A percentile compares a stretch with the other conserved stretches of the same genome.
phyloP scores from a whole-genome alignment of 202 grass and related monocot genomes.

The Setaria viridis region DNA sequence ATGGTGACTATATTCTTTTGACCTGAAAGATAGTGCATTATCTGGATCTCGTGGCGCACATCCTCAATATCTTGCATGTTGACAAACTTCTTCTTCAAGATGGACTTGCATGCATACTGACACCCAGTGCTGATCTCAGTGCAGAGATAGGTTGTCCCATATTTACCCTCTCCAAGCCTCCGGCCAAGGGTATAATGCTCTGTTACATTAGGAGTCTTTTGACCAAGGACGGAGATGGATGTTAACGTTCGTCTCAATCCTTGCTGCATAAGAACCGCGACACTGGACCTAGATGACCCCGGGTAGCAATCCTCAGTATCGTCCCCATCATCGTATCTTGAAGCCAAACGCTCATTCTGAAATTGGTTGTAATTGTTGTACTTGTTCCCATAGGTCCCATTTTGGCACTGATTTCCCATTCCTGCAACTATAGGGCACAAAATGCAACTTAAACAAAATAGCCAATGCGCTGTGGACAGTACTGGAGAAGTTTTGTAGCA shows the following conservation, averaged over 20 bases:
- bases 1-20: conserved; percentile 57
- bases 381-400: conserved; percentile 41
- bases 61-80: conserved; percentile 54
- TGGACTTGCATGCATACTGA: conserved; percentile 61
- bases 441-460: conserved; percentile 4
- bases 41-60: conserved; percentile 62
- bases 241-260: conserved; percentile 21
- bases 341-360: conserved; percentile 19
- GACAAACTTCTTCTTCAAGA: conserved; percentile 48
- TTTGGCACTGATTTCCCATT: conserved; percentile 50
- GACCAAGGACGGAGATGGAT: conserved; percentile 33
- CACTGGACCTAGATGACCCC: not conserved
- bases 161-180: conserved; percentile 54
- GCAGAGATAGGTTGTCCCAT: conserved; percentile 57
- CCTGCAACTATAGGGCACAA: conserved; percentile 1
- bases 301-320: conserved; percentile 29
- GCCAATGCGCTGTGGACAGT: not conserved
- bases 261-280: conserved; percentile 52
- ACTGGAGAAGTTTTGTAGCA: not conserved
- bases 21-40: conserved; percentile 58
- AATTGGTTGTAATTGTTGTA: conserved; percentile 26
- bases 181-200: conserved; percentile 51
- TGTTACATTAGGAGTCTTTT: conserved; percentile 45
- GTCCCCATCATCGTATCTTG: conserved; percentile 15
- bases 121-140: conserved; percentile 51